Evolutionary conservation across 2,329 filamentous ascomycete genomes (phyloP).

Genomic region (Phialocephala sp.): DNA sequence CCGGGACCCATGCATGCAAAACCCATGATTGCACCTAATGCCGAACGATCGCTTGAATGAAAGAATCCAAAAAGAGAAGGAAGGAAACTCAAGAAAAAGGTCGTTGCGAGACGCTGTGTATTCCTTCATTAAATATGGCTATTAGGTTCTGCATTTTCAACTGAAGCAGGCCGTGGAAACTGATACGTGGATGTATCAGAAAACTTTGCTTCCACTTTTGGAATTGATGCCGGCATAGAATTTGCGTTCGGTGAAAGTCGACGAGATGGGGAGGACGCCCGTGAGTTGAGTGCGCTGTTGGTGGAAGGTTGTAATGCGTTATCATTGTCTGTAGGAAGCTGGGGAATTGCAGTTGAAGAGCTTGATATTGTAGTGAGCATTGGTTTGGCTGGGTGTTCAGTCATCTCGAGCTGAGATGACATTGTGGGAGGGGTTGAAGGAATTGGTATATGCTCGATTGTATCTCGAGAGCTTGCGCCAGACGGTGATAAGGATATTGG

Average conservation of each 20-base stretch:
- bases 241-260: constrained; percentile 30
- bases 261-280: constrained; percentile 25
- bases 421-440: constrained; percentile 21
- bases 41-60: background rate
- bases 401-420: constrained; percentile 28
- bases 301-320: constrained; percentile 22
- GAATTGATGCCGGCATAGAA: constrained; percentile 33
- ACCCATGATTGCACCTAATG: background rate
- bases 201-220: constrained; percentile 30
- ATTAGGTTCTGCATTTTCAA: constrained; percentile 25
- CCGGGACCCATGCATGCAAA: constrained; percentile 8
- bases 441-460: constrained; percentile 37
- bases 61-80: background rate
- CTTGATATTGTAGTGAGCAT: constrained; percentile 35
- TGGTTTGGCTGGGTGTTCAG: constrained; percentile 30
- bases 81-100: background rate
- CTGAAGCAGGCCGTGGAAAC: constrained; percentile 47
- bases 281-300: constrained; percentile 29
- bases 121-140: constrained; percentile 2
- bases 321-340: constrained; percentile 18
- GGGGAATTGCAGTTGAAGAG: constrained; percentile 32
- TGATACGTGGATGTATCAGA: constrained; percentile 59
- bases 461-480: constrained; percentile 29
- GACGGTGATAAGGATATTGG: constrained; percentile 34
- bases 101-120: background rate